These are phyloP conservation scores for Acacia confusa DNA, from an alignment of 306 rosid species.

Conservation along the genomic window DNA sequence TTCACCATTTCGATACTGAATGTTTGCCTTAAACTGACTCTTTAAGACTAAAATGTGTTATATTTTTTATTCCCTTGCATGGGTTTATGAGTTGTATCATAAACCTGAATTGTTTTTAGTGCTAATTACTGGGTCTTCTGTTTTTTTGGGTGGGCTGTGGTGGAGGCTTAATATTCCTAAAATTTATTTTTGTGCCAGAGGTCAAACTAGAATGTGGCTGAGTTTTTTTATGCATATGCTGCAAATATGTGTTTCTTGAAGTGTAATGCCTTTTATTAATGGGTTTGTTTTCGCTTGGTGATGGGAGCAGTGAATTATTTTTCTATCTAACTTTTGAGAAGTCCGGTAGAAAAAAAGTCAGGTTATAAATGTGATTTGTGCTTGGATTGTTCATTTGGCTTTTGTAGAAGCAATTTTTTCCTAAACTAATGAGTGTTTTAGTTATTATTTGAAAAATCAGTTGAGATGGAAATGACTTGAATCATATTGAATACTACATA, in stretches of 20 bases:
- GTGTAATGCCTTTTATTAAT: not conserved
- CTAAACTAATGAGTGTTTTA: too few species aligned
- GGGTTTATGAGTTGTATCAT: not conserved
- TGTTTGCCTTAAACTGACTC: not conserved
- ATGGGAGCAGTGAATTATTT: too few species aligned
- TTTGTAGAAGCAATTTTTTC: too few species aligned
- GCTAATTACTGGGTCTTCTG: not conserved
- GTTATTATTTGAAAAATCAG: too few species aligned
- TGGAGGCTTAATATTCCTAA: not conserved
- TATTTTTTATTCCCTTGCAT: not conserved
- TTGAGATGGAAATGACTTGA: too few species aligned
- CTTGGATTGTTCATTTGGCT: too few species aligned
- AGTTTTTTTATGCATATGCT: constrained; percentile 7
- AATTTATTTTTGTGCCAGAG: not conserved
- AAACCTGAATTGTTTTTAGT: not conserved
- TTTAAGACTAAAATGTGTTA: not conserved
- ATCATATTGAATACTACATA: too few species aligned
- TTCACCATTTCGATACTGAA: not conserved
- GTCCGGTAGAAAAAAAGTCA: too few species aligned
- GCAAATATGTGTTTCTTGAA: not conserved
- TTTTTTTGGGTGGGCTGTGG: not conserved
- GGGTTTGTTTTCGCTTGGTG: too few species aligned
- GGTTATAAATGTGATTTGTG: too few species aligned
- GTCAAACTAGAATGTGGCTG: not conserved
- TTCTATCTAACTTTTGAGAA: too few species aligned